phyloP scores from a whole-genome alignment of 306 rosid genomes.

The Trifolium dubium region DNA sequence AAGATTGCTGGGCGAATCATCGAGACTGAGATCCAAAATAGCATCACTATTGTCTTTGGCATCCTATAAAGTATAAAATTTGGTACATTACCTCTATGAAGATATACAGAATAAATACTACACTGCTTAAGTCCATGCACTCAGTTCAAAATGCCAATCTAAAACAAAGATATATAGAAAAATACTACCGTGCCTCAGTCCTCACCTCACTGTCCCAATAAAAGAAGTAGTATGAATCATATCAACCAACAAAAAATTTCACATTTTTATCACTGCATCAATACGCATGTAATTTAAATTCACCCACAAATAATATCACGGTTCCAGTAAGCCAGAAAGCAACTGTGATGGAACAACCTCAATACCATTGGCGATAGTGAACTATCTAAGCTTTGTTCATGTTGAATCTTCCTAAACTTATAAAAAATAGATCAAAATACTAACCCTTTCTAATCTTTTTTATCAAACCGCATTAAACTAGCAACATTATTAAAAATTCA shows the following conservation, averaged over 20 bases:
- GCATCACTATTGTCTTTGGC: conserved; percentile 88
- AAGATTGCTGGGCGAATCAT: conserved; percentile 87
- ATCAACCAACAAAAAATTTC: not conserved
- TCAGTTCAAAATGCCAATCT: conserved; percentile 27
- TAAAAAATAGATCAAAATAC: not conserved
- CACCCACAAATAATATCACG: no score
- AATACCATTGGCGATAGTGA: no score
- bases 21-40: conserved; percentile 74
- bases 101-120: no score
- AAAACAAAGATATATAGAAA: not conserved
- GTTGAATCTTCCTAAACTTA: conserved; percentile 11
- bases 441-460: conserved; percentile 3
- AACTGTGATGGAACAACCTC: not conserved
- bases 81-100: conserved; percentile 3
- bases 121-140: conserved; percentile 3
- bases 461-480: not conserved
- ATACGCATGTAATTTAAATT: not conserved
- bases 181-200: conserved; percentile 5
- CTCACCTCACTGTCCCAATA: not conserved
- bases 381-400: not conserved
- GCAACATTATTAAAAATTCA: conserved; percentile 5
- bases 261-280: not conserved
- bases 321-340: not conserved
- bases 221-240: not conserved
- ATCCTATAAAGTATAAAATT: conserved; percentile 62